Base-by-base conservation (phyloP, 2,329 filamentous ascomycete genomes). In the Talaromyces sp. region DNA sequence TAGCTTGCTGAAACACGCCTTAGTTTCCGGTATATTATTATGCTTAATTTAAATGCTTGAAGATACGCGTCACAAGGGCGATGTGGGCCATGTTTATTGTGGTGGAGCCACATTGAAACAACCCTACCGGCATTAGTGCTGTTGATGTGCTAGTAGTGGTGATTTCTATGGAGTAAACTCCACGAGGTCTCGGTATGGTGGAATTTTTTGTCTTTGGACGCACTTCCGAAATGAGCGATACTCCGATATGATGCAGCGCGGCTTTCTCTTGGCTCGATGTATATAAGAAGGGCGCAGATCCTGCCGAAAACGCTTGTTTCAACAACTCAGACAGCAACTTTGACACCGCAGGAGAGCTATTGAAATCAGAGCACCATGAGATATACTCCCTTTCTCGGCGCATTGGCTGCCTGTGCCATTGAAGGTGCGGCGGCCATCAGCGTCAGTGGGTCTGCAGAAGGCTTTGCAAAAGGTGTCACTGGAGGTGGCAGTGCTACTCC, bases 191-290 rank as follows among this genome's bases (percentile, higher is more conserved):
- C 25, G 23, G 16, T 28, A 50, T 50, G 46, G 46, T n/a, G 46
- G 46, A 48, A 50, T 50, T 50, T 44, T 31, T 28, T n/a, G 46
- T n/a, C 42, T 46, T 44, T 46, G 21, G 21, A 46, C 4, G 42
- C 8, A 48, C 5, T 48, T 48, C 44, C 44, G 6, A 48, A 48
- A 37, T n/a, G 52, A 56, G 52, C 52, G 52, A 56, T 56, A 50
- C 33, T 56, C 52, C 52, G 52, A 56, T 23, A 39, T 56, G 52
- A 56, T 16, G 52, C n/a, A 23, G 52, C 11, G 21, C n/a, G 33
- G n/a, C 9, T 28, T 56, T 25, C 25, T 39, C 80, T 0, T 83
- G 82, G 0, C 63, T 84, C 12, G 84, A 85, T 67, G 84, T 86
- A 12, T 81, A 85, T 70, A 80, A 80, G 5, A 68, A 81, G 52